These are phyloP conservation scores for Pichia thaimueangensis DNA, from an alignment of 805 yeast genomes.

Conservation along the genomic window DNA sequence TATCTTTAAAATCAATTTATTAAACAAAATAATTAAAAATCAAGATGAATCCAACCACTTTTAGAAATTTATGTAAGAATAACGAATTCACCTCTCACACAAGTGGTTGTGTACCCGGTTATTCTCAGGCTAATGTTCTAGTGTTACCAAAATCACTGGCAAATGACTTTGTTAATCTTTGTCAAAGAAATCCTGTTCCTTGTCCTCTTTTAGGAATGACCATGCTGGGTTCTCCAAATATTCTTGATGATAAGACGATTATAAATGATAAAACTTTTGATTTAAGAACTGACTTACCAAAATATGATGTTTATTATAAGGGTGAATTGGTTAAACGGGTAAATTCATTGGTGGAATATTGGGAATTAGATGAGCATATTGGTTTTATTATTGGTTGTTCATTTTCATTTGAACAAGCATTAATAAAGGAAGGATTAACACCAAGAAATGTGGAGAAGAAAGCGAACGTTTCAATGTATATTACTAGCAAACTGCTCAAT, in stretches of 20 bases:
- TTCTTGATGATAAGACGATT: background rate
- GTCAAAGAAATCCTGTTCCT: constrained; percentile 6
- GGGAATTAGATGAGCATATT: background rate
- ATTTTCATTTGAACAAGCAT: constrained; percentile 6
- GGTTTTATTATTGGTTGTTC: constrained; percentile 8
- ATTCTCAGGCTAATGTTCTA: constrained; percentile 5
- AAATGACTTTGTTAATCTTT: constrained; percentile 1
- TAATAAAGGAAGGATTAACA: background rate
- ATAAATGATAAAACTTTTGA: constrained; percentile 1
- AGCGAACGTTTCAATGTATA: constrained; percentile 5
- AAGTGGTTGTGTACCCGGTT: constrained; percentile 3
- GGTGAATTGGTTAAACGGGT: background rate
- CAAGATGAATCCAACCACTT: background rate
- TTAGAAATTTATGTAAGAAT: constrained; percentile 1
- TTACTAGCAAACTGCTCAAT: background rate
- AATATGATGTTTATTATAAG: background rate
- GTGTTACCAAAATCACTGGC: constrained; percentile 1
- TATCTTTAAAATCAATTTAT: too few species aligned
- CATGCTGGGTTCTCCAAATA: background rate
- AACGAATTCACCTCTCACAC: background rate
- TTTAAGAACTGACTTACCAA: constrained; percentile 2
- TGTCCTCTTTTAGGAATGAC: constrained; percentile 6
- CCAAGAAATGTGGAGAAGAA: background rate
- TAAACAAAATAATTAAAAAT: too few species aligned
- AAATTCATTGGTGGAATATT: background rate